Percentiles rank a stretch among this genome's conserved stretches.
Conservation (phyloP, 805 yeast genomes). For the Cyberlindnera samutprakarnensis region DNA sequence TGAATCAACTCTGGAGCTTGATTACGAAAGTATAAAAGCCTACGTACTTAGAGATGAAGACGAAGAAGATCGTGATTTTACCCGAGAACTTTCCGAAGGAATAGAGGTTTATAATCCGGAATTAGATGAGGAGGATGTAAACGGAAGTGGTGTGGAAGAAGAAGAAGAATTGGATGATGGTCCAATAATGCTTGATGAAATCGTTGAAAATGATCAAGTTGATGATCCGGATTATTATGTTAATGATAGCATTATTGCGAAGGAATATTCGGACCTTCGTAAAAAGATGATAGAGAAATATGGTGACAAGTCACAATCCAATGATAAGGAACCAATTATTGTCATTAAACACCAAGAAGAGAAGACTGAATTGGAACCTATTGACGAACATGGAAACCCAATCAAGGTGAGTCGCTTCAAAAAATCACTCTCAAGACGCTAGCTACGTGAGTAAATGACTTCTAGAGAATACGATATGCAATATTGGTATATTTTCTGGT, state of each 20-base stretch:
- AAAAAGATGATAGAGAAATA: constrained; percentile 22
- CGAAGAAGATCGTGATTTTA: constrained; percentile 13
- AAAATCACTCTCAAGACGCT: too few relatives aligned
- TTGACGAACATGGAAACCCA: constrained; percentile 57
- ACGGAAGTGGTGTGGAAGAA: constrained; percentile 21
- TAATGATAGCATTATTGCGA: constrained; percentile 20
- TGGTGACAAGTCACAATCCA: constrained; percentile 10
- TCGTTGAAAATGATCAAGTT: constrained; percentile 32
- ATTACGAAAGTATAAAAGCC: constrained; percentile 10
- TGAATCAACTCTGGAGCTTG: constrained; percentile 6
- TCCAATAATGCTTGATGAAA: constrained; percentile 33
- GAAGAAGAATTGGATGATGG: constrained; percentile 30
- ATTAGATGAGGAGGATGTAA: constrained; percentile 16
- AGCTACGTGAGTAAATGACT: too few relatives aligned
- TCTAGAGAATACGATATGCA: too few relatives aligned
- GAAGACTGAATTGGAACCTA: constrained; percentile 56
- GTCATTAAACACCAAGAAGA: constrained; percentile 35
- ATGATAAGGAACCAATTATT: constrained; percentile 2
- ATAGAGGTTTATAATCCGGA: constrained; percentile 18
- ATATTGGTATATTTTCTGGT: too few relatives aligned
- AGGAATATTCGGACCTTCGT: constrained; percentile 26
- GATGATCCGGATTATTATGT: constrained; percentile 22
- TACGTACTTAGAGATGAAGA: constrained; percentile 16
- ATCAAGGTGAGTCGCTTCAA: constrained; percentile 60
- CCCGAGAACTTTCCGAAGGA: constrained; percentile 14